phyloP scores from a whole-genome alignment of 192 early-diverging fungal genomes.

The Coemansia sp. region DNA sequence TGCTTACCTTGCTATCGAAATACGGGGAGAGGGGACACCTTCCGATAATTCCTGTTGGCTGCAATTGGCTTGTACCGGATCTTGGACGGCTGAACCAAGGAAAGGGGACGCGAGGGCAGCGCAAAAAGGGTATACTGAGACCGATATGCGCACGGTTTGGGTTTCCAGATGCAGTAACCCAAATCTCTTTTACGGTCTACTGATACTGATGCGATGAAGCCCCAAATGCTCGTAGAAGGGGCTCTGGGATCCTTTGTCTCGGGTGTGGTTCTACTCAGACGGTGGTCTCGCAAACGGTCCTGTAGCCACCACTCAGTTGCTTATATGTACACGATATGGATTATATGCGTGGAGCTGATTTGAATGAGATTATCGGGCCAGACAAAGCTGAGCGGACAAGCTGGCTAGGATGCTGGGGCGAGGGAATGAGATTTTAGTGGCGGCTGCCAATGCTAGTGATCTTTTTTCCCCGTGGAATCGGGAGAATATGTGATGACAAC shows the following conservation, averaged over 20 bases:
- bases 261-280: not conserved
- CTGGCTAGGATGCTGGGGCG: too few species aligned
- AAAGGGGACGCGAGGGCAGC: conserved; percentile 1
- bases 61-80: conserved; percentile 5
- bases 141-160: not conserved
- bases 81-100: not conserved
- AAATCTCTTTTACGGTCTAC: conserved; percentile 1
- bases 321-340: not conserved
- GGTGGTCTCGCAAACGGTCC: not conserved
- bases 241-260: not conserved
- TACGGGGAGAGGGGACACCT: not conserved
- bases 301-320: not conserved
- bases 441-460: not conserved
- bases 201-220: not conserved
- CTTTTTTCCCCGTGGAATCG: too few species aligned
- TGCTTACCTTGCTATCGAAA: not conserved
- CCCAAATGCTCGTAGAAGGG: not conserved
- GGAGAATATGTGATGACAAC: not conserved
- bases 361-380: too few species aligned
- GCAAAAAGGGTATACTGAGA: not conserved
- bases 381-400: too few species aligned
- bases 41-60: not conserved
- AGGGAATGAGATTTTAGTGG: too few species aligned
- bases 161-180: conserved; percentile 2
- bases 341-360: not conserved